Conservation (phyloP, 495 filamentous ascomycete species). For the Rhypophila decipiens region DNA sequence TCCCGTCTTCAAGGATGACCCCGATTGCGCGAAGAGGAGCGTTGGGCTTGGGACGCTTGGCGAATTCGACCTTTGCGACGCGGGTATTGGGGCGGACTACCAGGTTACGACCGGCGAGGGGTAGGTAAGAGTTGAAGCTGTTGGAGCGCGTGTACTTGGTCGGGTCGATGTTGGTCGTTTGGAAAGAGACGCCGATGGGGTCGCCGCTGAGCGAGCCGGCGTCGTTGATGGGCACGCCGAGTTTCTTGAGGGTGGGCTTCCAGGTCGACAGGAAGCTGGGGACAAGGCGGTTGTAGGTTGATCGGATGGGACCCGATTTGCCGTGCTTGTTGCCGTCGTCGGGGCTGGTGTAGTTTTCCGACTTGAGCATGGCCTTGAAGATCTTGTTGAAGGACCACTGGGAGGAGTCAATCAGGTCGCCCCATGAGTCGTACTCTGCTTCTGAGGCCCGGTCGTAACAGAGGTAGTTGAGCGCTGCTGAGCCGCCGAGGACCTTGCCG, state of each 20-base stretch:
- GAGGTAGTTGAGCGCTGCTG: conserved; percentile 31
- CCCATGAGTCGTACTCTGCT: conserved; percentile 52
- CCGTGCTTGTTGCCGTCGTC: not conserved
- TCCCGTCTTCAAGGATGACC: conserved; percentile 19
- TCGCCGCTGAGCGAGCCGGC: too few relatives aligned
- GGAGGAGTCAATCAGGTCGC: conserved; percentile 35
- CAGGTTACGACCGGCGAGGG: conserved; percentile 6
- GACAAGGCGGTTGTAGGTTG: too few relatives aligned
- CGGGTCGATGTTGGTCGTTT: not conserved
- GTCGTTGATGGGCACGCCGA: too few relatives aligned
- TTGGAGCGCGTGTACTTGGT: not conserved
- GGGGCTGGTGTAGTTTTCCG: not conserved
- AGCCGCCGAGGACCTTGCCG: conserved; percentile 44
- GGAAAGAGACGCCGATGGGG: too few relatives aligned
- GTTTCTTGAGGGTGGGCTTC: too few relatives aligned
- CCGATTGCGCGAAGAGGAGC: too few relatives aligned
- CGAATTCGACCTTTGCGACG: conserved; percentile 26
- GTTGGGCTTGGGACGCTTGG: too few relatives aligned
- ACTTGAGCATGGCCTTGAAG: conserved; percentile 22
- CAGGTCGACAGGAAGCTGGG: too few relatives aligned
- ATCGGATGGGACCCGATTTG: too few relatives aligned
- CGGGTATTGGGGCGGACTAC: not conserved
- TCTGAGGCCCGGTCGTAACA: conserved; percentile 45
- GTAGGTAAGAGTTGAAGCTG: conserved; percentile 6
- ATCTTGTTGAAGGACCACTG: conserved; percentile 47